A percentile compares a stretch with the other conserved stretches of the same genome.
Conservation (phyloP, 1,139 yeast genomes). For the Geotrichum restrictum region DNA sequence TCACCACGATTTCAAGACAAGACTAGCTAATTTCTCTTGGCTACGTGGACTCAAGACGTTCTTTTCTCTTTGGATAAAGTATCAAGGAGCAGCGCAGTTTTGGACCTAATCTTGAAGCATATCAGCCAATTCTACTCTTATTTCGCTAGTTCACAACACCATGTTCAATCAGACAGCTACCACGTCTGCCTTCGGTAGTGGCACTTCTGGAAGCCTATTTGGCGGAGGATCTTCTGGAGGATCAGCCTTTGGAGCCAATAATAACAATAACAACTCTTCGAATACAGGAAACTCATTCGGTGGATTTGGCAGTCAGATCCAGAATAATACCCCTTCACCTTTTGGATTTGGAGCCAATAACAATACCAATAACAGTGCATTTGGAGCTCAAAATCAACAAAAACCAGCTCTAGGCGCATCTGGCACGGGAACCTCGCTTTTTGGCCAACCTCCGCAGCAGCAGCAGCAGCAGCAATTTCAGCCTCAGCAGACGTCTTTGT, state of each 20-base stretch:
- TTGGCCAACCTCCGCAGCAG: slow-evolving; percentile 8
- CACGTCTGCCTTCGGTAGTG: slow-evolving; percentile 3
- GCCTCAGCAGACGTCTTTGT: not conserved
- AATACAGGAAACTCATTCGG: not conserved
- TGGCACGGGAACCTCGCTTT: slow-evolving; percentile 1
- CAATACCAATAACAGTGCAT: not conserved
- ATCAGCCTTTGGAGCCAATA: slow-evolving; percentile 8
- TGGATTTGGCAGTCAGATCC: not conserved
- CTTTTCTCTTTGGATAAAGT: not conserved
- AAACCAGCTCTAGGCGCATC: slow-evolving; percentile 1
- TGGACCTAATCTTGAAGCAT: not conserved
- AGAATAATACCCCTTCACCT: not conserved
- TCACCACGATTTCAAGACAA: not conserved
- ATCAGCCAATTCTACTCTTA: not conserved
- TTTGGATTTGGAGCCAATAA: slow-evolving; percentile 1
- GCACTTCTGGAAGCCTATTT: not conserved
- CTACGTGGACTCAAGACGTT: not conserved
- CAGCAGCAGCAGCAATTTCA: not conserved
- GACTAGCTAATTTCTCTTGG: not conserved
- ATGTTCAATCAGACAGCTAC: slow-evolving; percentile 7
- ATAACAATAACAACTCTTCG: not conserved
- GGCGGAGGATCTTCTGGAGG: slow-evolving; percentile 10
- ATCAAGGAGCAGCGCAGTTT: not conserved
- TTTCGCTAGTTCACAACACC: not conserved
- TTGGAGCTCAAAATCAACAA: slow-evolving; percentile 1